These are phyloP conservation scores for Triticum monococcum DNA, from an alignment of 176 grass and related monocot species.

Conservation along the genomic window DNA sequence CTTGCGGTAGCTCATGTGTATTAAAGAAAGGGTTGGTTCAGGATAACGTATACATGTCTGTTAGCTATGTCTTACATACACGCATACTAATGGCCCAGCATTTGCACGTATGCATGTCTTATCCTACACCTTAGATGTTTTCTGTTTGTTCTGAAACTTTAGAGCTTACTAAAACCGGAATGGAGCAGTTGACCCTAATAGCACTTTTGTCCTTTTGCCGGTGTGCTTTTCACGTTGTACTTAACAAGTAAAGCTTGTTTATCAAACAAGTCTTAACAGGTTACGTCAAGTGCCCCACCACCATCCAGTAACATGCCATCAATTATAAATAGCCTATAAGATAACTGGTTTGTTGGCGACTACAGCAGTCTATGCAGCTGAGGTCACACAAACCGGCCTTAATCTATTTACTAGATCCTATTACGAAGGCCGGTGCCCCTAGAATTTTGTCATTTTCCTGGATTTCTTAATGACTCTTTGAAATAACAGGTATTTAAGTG, in stretches of 20 bases:
- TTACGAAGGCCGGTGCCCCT: slow-evolving; percentile 11
- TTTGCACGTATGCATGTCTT: background rate
- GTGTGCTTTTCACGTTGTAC: background rate
- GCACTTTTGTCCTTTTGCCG: background rate
- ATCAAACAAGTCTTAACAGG: background rate
- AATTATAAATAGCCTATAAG: background rate
- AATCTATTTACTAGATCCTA: background rate
- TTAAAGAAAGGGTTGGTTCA: background rate
- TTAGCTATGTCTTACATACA: background rate
- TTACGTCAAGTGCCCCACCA: background rate
- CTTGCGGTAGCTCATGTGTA: background rate
- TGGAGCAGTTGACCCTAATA: background rate
- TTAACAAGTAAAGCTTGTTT: background rate
- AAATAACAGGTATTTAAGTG: background rate
- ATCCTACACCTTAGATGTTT: background rate
- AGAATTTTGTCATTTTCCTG: slow-evolving; percentile 6
- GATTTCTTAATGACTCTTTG: slow-evolving; percentile 5
- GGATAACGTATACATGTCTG: background rate
- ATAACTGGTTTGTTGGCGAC: background rate
- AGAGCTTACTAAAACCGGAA: background rate
- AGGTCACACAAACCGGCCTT: background rate
- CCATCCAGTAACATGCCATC: background rate
- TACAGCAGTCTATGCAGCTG: background rate
- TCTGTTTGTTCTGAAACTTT: background rate
- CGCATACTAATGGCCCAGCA: background rate